phyloP scores from a whole-genome alignment of 306 rosid genomes.

The Parietaria judaica region DNA sequence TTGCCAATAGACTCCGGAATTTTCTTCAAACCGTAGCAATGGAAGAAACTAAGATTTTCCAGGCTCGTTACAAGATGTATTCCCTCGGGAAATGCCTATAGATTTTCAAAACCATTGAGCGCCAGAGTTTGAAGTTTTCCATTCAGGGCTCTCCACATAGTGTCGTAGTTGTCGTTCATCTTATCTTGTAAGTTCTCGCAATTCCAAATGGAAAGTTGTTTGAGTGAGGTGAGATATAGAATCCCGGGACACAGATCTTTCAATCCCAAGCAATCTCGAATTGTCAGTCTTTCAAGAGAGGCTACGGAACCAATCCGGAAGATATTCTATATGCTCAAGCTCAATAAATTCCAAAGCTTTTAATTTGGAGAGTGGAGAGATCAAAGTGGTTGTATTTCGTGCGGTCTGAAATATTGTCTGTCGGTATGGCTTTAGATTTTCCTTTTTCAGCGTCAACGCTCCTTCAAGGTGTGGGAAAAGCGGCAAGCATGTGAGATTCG shows the following conservation, averaged over 20 bases:
- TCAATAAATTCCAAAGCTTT: background rate
- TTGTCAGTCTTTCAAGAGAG: background rate
- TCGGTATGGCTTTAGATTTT: background rate
- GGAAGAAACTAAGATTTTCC: background rate
- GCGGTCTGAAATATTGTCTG: background rate
- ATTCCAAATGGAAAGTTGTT: background rate
- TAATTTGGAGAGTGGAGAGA: background rate
- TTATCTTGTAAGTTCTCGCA: background rate
- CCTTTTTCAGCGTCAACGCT: background rate
- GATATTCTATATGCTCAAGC: conserved; percentile 2
- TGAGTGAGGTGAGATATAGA: background rate
- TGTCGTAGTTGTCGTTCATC: background rate
- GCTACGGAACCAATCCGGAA: conserved; percentile 11
- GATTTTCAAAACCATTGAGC: background rate
- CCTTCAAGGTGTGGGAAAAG: conserved; percentile 3
- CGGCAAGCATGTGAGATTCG: conserved; percentile 12
- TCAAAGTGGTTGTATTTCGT: background rate
- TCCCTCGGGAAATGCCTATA: background rate
- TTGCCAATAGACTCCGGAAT: background rate
- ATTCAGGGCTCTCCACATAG: background rate
- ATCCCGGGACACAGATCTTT: conserved; percentile 4
- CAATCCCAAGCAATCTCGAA: background rate
- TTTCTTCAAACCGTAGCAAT: background rate
- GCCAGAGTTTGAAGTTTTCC: background rate
- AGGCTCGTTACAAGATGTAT: conserved; percentile 2